These are phyloP conservation scores for Pythium phragmitis DNA, from an alignment of 352 stramenopile genomes.

Conservation along the genomic window DNA sequence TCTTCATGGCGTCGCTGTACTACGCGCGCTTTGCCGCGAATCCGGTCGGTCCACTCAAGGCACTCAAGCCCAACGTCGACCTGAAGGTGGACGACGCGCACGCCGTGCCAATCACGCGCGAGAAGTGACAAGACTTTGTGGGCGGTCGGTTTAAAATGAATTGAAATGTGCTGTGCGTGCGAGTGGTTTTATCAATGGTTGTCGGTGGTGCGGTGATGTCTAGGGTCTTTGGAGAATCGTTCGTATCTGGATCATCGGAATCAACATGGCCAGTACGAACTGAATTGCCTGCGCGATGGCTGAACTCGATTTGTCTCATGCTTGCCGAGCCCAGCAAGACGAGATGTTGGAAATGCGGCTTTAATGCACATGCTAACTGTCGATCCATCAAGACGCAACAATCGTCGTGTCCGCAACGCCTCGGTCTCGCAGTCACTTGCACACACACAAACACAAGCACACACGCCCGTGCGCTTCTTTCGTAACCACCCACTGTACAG, in stretches of 20 bases:
- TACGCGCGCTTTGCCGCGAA: slow-evolving; percentile 53
- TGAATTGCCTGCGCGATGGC: too few relatives aligned
- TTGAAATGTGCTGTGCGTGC: background rate
- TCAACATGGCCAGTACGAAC: too few relatives aligned
- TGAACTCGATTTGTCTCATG: too few relatives aligned
- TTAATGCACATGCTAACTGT: slow-evolving; percentile 22
- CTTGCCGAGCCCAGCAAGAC: too few relatives aligned
- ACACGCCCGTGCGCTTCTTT: too few relatives aligned
- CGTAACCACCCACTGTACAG: too few relatives aligned
- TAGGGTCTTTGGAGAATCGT: too few relatives aligned
- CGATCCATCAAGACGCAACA: slow-evolving; percentile 4
- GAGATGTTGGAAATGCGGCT: slow-evolving; percentile 4
- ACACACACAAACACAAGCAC: too few relatives aligned
- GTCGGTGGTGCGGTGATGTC: background rate
- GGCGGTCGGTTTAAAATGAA: background rate
- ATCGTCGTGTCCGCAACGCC: too few relatives aligned
- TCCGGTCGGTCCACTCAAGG: slow-evolving; percentile 24
- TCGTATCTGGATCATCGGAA: too few relatives aligned
- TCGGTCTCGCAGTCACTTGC: background rate
- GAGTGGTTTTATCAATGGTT: background rate
- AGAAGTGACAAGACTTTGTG: background rate
- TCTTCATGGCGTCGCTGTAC: slow-evolving; percentile 65
- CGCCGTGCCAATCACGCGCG: slow-evolving; percentile 2
- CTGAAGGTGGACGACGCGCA: slow-evolving; percentile 30
- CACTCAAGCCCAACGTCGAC: slow-evolving; percentile 26